Base-by-base conservation (phyloP, 108 stramenopile species). In the Skeletonema grethae region DNA sequence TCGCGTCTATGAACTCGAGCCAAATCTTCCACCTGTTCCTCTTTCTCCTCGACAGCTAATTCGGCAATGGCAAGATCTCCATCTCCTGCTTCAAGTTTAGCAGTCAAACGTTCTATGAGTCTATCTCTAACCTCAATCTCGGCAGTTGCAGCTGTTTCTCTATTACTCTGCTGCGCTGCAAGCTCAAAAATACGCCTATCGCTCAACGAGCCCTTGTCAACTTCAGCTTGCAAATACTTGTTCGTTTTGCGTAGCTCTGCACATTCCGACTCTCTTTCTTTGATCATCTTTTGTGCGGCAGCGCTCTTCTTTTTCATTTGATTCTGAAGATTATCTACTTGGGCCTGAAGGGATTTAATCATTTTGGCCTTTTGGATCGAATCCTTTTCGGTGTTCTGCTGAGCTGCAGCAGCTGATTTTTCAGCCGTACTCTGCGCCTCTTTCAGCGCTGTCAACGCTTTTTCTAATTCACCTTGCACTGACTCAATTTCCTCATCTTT, bases 111-210 rank as follows among this genome's bases (percentile, higher is more conserved):
- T 28, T 89, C 86, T n/a, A 96, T 77, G 16, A 88, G 76, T 60
- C 71, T 83, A 71, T 96, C 90, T 34, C 95, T 77, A 25, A 86
- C 78, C 70, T 92, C 90, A 46, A 96, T 93, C 68, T 92, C 93
- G 10, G 80, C 65, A 7, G 80, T 68, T 53, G 85, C 87, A 32
- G 82, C 77, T 13, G 95, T 85, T 70, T 94, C 95, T 34, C 91
- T 84, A 72, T 89, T 93, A 65, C 91, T 93, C 63, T 96, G 95
- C 63, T 93, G 78, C 36, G 87, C 90, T 13, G 95, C 95, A 29
- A 94, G 80, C 67, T 94, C 93, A 69, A 96, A 94, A 35, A 96
- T 92, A 50, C 87, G 86, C 43, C 91, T 84, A 63, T 96, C 95
- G 50, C 91, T 92, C 50, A 92, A 68, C 7, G 89, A 86, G 24